These are phyloP conservation scores for Amyloporia xantha DNA, from an alignment of 768 basidiomycete genomes.

Conservation along the genomic window DNA sequence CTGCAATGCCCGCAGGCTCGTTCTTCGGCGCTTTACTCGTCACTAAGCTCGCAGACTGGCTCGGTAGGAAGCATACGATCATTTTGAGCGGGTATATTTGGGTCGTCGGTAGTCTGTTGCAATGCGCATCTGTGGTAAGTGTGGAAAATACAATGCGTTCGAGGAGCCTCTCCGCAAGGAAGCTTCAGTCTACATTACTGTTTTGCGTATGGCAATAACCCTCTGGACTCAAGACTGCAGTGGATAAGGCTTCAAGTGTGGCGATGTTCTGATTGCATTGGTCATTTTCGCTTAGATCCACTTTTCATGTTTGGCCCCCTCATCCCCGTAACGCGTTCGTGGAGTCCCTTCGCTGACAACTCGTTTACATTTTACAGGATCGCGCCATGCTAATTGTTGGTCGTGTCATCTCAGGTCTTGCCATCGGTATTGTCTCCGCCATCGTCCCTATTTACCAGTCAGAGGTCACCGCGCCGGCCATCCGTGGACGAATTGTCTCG, in stretches of 20 bases:
- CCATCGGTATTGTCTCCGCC: conserved; percentile 60
- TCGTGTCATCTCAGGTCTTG: conserved; percentile 54
- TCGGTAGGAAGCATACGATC: conserved; percentile 62
- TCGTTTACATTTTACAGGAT: conserved; percentile 32
- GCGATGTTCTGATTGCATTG: no score
- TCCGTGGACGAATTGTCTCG: conserved; percentile 71
- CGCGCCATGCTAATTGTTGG: conserved; percentile 63
- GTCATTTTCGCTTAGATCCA: no score
- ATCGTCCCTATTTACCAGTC: conserved; percentile 73
- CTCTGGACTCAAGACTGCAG: no score
- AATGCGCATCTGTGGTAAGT: conserved; percentile 49
- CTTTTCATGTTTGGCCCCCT: no score
- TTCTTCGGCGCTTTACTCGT: conserved; percentile 60
- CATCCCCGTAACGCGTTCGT: no score
- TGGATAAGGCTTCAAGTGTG: no score
- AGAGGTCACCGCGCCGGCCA: conserved; percentile 63
- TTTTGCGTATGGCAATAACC: no score
- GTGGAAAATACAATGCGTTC: no score
- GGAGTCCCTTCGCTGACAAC: neutral
- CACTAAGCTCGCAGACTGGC: conserved; percentile 51
- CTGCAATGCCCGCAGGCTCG: conserved; percentile 73
- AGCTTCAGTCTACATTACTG: no score
- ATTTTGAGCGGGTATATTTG: conserved; percentile 64
- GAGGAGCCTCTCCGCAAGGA: no score
- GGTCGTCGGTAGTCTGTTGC: conserved; percentile 68